phyloP scores from a whole-genome alignment of 2,329 filamentous ascomycete species.

The Arthrinium puccinioides region DNA sequence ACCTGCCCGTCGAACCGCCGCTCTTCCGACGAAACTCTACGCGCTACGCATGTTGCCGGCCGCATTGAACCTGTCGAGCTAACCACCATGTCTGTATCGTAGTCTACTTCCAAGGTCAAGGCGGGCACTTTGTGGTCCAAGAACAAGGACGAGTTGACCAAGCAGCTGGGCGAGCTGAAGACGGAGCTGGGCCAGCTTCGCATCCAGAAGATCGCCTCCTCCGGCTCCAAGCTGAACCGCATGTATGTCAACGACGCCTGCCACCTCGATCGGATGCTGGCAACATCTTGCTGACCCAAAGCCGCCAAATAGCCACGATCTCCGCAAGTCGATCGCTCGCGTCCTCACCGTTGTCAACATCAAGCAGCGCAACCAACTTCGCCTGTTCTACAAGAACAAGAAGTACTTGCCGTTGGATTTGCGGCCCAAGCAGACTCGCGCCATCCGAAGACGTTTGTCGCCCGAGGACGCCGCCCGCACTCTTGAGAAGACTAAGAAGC shows the following conservation, averaged over 20 bases:
- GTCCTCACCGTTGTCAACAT: constrained; percentile 99
- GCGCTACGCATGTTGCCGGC: not conserved
- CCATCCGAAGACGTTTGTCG: constrained; percentile 91
- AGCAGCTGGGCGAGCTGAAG: constrained; percentile 94
- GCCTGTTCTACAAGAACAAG: constrained; percentile 99
- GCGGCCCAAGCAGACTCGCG: constrained; percentile 95
- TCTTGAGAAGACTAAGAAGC: constrained; percentile 97
- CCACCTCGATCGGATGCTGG: constrained; percentile 6
- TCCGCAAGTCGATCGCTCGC: constrained; percentile 98
- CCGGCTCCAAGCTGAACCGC: constrained; percentile 91
- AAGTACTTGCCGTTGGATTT: constrained; percentile 99
- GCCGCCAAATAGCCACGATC: constrained; percentile 80
- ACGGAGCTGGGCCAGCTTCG: constrained; percentile 91
- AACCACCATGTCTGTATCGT: constrained; percentile 15
- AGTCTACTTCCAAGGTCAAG: constrained; percentile 74
- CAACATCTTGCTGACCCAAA: constrained; percentile 8
- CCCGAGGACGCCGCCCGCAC: constrained; percentile 79
- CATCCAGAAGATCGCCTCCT: constrained; percentile 97
- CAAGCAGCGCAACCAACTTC: constrained; percentile 96
- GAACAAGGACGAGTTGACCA: constrained; percentile 96
- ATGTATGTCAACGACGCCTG: constrained; percentile 61
- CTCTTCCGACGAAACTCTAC: not conserved
- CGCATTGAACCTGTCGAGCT: constrained; percentile 8
- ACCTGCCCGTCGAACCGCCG: not conserved
- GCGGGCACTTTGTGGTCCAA: constrained; percentile 95